Evolutionary conservation across 1,284 basidiomycete species (phyloP), one percentile per base, ranked within the genome.

Genomic region (Malassezia obtusa): DNA sequence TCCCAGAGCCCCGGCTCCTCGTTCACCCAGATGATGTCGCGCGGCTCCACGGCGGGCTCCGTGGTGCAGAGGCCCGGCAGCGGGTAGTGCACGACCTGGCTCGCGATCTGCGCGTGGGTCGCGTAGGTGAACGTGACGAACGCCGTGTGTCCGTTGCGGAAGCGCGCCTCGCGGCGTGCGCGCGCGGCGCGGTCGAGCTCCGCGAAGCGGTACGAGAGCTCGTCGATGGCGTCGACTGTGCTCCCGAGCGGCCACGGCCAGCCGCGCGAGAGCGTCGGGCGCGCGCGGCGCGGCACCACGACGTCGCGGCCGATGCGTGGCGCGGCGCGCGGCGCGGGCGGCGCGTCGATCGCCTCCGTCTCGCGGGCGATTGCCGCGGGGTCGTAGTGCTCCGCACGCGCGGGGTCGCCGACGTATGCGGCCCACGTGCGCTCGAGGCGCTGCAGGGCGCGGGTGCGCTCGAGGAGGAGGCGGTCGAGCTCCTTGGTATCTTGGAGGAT

Each of bases 101-200:
- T 79, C 0, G 89, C 89, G 38, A 87, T 84, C 84, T 98, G 91
- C 1, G 90, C 88, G 65, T 84, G 84, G 2, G 87, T 86, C 80
- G 91, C 89, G 68, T 87, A 86, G 74, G 92, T 87, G 64, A 98
- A 95, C 0, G 92, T 96, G n/a, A 96, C 87, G 70, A 95, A 98
- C 0, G 89, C 92, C 8, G 83, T 81, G 53, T 85, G 71, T 81
- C 83, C n/a, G 85, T 67, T 73, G 52, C 69, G 70, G 35, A 77
- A 68, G 1, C 40, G 39, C 1, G 50, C 37, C 17, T 57, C 57
- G 32, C 64, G 56, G 7, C 58, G 32, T 14, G 48, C 48, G n/a
- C 56, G 50, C 2, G 67, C 69, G 0, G 60, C 62, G 10, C 49
- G 53, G 43, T 72, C 69, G 10, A 68, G 50, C 19, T 54, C 55